Evolutionary conservation across 139 green algal species (phyloP).

Genomic region (Mychonastes homosphaera): DNA sequence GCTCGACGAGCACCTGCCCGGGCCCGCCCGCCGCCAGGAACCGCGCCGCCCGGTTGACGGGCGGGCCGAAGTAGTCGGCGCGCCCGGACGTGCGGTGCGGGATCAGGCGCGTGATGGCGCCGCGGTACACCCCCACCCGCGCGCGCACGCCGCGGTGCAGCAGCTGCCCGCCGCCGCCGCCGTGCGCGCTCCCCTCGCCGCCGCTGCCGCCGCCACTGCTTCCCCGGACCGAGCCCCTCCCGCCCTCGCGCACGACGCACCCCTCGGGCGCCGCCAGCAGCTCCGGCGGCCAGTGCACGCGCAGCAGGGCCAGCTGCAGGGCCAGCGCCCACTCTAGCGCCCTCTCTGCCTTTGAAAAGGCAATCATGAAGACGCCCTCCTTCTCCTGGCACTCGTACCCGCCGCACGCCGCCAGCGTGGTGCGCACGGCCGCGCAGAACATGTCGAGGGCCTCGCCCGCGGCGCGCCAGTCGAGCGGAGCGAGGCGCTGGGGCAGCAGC

Average conservation of each 20-base stretch:
- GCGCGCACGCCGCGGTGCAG: slow-evolving; percentile 16
- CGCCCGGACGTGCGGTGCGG: slow-evolving; percentile 22
- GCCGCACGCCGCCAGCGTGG: slow-evolving; percentile 18
- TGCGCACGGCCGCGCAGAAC: slow-evolving; percentile 20
- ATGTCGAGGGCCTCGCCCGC: slow-evolving; percentile 19
- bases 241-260: not conserved
- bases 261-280: not conserved
- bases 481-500: no score
- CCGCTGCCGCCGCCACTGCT: not conserved
- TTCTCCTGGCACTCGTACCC: slow-evolving; percentile 36
- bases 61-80: slow-evolving; percentile 41
- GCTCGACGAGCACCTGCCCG: slow-evolving; percentile 34
- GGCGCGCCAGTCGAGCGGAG: no score
- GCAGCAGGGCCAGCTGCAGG: slow-evolving; percentile 19
- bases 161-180: not conserved
- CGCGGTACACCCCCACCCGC: slow-evolving; percentile 22
- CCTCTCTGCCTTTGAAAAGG: slow-evolving; percentile 7
- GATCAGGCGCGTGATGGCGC: slow-evolving; percentile 21
- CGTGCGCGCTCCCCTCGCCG: not conserved
- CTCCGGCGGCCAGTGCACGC: slow-evolving; percentile 16
- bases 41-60: slow-evolving; percentile 40
- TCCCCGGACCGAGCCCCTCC: not conserved
- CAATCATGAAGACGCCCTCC: slow-evolving; percentile 33
- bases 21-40: slow-evolving; percentile 21
- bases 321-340: slow-evolving; percentile 12